Percentiles rank a stretch among this genome's conserved stretches.
phyloP scores from a whole-genome alignment of 2,329 filamentous ascomycete genomes.

The Metarhizium rileyi region DNA sequence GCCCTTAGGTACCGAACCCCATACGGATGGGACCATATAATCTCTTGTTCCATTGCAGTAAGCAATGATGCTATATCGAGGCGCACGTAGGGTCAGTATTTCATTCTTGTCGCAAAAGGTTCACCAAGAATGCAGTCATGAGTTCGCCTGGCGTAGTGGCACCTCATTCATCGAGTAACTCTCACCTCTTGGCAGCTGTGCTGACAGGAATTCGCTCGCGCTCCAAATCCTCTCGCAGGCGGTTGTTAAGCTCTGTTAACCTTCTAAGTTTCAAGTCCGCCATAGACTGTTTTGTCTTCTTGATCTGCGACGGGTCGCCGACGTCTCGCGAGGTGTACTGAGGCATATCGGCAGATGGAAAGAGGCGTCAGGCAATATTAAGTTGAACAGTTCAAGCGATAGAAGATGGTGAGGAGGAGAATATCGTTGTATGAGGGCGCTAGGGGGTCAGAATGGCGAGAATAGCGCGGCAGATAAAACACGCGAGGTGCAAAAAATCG shows the following conservation, averaged over 20 bases:
- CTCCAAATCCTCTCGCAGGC: conserved; percentile 90
- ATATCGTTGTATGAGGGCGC: conserved; percentile 5
- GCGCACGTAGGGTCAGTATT: neutral
- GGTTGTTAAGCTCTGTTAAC: conserved; percentile 92
- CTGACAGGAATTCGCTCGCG: conserved; percentile 92
- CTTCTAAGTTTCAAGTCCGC: conserved; percentile 94
- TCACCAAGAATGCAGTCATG: neutral
- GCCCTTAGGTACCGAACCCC: conserved; percentile 87
- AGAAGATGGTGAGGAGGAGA: neutral
- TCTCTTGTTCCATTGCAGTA: conserved; percentile 98
- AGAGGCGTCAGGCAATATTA: neutral
- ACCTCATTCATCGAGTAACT: conserved; percentile 2
- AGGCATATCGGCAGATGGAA: conserved; percentile 40
- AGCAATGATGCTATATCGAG: conserved; percentile 67
- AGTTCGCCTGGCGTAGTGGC: neutral
- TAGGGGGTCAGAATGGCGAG: conserved; percentile 7
- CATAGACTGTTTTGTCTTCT: conserved; percentile 99
- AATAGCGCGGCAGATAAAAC: neutral
- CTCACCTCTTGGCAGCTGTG: conserved; percentile 79
- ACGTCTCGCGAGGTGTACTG: conserved; percentile 58
- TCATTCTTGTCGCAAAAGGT: neutral
- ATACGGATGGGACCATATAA: conserved; percentile 97
- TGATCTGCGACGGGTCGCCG: conserved; percentile 57
- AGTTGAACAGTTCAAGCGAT: neutral
- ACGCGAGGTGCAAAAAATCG: neutral